Evolutionary conservation across 352 stramenopile genomes (phyloP), one percentile per base, ranked within the genome.

Genomic region (Globisporangium iwayamae): DNA sequence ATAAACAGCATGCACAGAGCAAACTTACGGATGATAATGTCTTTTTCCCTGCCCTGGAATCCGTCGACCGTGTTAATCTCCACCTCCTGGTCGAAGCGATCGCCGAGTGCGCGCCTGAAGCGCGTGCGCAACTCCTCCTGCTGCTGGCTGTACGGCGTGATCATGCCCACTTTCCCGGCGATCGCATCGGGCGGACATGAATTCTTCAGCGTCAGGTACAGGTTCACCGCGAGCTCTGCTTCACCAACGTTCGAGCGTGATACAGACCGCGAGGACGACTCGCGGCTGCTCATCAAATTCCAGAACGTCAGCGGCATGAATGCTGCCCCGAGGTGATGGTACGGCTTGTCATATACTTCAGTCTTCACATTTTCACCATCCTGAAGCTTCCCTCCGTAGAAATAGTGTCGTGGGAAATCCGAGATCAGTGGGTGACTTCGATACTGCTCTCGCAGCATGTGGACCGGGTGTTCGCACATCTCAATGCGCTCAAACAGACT

Each of bases 51-150:
- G n/a, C 89, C 91, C 69, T 98, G 91, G 56, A 97, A 97, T 4
- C 90, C 92, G 47, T 98, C 91, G 41, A 97, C 90, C 3, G 90
- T 97, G 64, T 96, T 97, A 73, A 98, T 91, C 72, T 98, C 91
- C 2, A 97, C 83, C 52, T 96, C 87, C 68, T 85, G 70, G 30
- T 91, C 76, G 48, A 78, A 96, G 4, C 73, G 76, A 13, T 92
- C 78, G n/a, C 83, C 85, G 14, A 93, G 70, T 11, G 72, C 67
- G 18, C 67, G 68, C 2, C 71, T 71, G 48, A 96, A 96, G 0
- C 73, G 71, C 20, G 72, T 84, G 22, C 67, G 71, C 4, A 95
- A 65, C 62, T 96, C 86, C n/a, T 95, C 85, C 83, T 95, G 90
- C 76, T 96, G 89, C 55, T 93, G 84, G n/a, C 76, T 91, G 65